phyloP scores from a whole-genome alignment of 169 alveolate species.

The Cystoisospora suis region DNA sequence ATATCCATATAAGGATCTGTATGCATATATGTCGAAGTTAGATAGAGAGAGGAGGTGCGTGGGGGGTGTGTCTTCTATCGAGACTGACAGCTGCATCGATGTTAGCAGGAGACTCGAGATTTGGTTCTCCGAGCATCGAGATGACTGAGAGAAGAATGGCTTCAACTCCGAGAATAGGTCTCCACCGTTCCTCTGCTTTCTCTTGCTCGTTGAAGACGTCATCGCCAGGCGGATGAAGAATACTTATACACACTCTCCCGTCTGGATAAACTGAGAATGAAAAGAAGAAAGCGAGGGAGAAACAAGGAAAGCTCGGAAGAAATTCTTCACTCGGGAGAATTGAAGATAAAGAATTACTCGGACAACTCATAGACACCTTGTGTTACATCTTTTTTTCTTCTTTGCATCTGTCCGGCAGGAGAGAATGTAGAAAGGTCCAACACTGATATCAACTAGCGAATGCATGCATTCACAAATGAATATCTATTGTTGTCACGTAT shows the following conservation, averaged over 20 bases:
- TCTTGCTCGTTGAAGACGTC: conserved; percentile 95
- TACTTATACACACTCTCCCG: conserved; percentile 97
- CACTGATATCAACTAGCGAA: too few species aligned
- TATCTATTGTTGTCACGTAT: too few species aligned
- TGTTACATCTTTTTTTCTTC: too few species aligned
- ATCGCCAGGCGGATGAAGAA: conserved; percentile 96
- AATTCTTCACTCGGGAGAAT: too few species aligned
- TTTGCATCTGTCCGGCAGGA: too few species aligned
- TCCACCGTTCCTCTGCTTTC: conserved; percentile 98
- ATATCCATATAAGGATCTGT: background rate
- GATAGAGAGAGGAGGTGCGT: too few species aligned
- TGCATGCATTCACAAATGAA: too few species aligned
- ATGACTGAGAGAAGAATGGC: conserved; percentile 93
- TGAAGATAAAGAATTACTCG: background rate
- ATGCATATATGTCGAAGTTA: too few species aligned
- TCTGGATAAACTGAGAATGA: conserved; percentile 78
- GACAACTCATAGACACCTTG: background rate
- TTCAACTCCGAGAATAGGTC: conserved; percentile 97
- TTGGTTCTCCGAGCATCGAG: conserved; percentile 96
- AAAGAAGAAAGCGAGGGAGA: background rate
- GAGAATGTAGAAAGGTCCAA: too few species aligned
- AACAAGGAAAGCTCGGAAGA: too few species aligned
- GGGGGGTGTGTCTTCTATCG: background rate
- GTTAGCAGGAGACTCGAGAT: conserved; percentile 93
- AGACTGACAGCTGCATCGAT: conserved; percentile 71